Base-by-base conservation (phyloP, 352 stramenopile genomes). In the Phytophthora pini region DNA sequence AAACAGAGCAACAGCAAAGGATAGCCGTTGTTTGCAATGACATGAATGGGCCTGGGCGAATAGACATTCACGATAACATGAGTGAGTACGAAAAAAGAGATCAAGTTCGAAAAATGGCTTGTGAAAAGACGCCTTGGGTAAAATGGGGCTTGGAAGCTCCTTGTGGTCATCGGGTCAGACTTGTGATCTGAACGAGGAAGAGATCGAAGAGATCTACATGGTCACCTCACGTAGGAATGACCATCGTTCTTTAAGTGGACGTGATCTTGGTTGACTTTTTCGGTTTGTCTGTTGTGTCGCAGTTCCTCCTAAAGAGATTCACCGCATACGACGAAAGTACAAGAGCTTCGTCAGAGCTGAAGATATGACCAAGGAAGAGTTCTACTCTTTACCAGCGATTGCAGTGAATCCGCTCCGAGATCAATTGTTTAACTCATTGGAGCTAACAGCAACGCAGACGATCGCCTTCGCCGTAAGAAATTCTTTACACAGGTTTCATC, bases 171-270 rank as follows among this genome's bases (percentile, higher is more conserved):
- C 64, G 15, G 46, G 52, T 13, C 51, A 70, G 38, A 32, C 48
- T 2, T 79, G 73, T 46, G 82, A 90, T 44, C 39, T 90, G 20
- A 81, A 55, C 44, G 77, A 87, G 10, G 82, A 90, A 40, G 70
- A 81, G 63, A 60, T 88, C 17, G 77, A 90, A 45, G 81, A 88
- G 45, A 76, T 86, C 41, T 70, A 65, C 51, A 88, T 90, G 81
- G 70, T 84, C 61, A 88, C 79, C 5, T 75, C 79, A 27, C 56
- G 81, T 90, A 57, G 17, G 74, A 49, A 53, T 31, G 26, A 55
- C 15, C 39, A 34, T 36, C 31, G 1, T 36, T 36, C 31, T 34
- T 0, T 12, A 36, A 36, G 31, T 36, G 31, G 31, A 17, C 22
- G 15, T 55, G 46, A 22, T 43, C 9, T 49, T 61, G 41, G 20